Evolutionary conservation across 176 grass and related monocot species (phyloP).

Genomic region (Cenchrus fungigraminus): DNA sequence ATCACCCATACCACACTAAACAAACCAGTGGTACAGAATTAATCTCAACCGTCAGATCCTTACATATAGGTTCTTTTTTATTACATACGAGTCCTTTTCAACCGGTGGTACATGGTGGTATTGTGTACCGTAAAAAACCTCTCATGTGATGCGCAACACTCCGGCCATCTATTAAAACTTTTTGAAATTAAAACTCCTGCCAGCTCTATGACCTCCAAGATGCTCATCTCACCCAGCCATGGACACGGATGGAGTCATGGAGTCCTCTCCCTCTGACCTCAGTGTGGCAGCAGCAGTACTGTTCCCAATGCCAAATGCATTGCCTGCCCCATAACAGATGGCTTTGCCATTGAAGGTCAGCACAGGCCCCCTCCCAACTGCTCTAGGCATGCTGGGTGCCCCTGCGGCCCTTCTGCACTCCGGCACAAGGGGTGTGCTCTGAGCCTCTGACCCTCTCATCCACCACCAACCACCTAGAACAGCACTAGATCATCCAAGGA

Average conservation of each 20-base stretch:
- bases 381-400: not conserved
- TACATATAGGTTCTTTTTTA: too few relatives aligned
- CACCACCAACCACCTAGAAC: not conserved
- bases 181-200: conserved; percentile 26
- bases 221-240: not conserved
- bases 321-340: conserved; percentile 37
- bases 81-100: too few relatives aligned
- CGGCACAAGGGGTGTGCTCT: not conserved
- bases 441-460: not conserved
- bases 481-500: conserved; percentile 24
- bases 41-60: too few relatives aligned
- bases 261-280: not conserved
- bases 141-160: conserved; percentile 37
- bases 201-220: conserved; percentile 33
- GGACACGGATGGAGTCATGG: not conserved
- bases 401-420: not conserved
- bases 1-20: too few relatives aligned
- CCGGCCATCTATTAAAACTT: not conserved
- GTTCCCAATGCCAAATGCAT: conserved; percentile 41
- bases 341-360: conserved; percentile 29
- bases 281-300: not conserved
- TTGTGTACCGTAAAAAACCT: too few relatives aligned
- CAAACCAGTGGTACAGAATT: too few relatives aligned
- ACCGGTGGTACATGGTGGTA: too few relatives aligned
- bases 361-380: conserved; percentile 2